Evolutionary conservation across 257 asterid species (phyloP), one percentile per base, ranked within the genome.

Genomic region (Cordia subcordata): DNA sequence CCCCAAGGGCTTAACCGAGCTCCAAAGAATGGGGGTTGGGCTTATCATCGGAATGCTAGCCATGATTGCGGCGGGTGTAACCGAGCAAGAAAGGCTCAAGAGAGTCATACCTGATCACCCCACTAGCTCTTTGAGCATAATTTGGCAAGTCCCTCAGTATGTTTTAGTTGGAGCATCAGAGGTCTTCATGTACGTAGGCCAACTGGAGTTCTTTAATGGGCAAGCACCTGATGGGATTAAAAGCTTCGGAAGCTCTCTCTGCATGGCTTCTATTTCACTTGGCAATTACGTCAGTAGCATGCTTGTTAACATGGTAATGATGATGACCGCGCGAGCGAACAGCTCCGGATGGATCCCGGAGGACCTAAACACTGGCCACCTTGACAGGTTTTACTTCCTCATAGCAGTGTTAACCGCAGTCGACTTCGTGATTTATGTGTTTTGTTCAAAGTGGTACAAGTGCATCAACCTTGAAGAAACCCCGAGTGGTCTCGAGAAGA

Each of bases 191-290:
- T 87, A 87, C 23, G 82, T 87, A 0, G 96, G 94, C 9, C 94
- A 84, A 44, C 67, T 87, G 49, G 96, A 87, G 49, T 87, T 87
- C 51, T 87, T 87, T 61, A 84, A 79, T 20, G 84, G 84, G 13
- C 87, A 85, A 73, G 90, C 94, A n/a, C 94, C 96, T 0, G 88
- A 87, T 46, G 94, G 96, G 18, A 77, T 87, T 18, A 87, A 87
- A 74, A 87, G 94, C 69, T 75, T 87, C 4, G 96, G 88, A 5
- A 87, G 96, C 42, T 80, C 96, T 0, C 68, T 87, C 1, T 87
- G 96, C 52, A 87, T 87, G 96, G 90, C 93, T 13, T 87, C 96
- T 10, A 87, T 84, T 14, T 84, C 94, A 9, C 57, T 87, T 0
- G 96, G 94, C 11, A 87, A 87, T 46, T 87, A 82, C 10, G 88